Evolutionary conservation across 164 flowering plant species (phyloP).

Genomic region (Macadamia tetraphylla): DNA sequence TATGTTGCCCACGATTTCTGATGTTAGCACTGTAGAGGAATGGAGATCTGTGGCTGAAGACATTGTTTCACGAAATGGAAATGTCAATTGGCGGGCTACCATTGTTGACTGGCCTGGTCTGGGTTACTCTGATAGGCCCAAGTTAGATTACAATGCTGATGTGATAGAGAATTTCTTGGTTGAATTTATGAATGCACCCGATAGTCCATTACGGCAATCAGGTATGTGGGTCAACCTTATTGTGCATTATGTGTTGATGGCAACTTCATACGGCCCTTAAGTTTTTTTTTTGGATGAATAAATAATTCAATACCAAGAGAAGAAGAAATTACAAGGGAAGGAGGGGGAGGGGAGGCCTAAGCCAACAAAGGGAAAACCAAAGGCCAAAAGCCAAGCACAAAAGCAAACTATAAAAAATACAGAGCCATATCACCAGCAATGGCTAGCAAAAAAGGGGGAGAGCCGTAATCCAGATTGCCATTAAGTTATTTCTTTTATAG

Average conservation of each 20-base stretch:
- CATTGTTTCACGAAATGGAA: conserved; percentile 49
- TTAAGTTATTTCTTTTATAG: no score
- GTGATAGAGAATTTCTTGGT: conserved; percentile 87
- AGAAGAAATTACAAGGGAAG: no score
- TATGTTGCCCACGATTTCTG: conserved; percentile 90
- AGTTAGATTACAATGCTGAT: conserved; percentile 78
- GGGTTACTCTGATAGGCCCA: conserved; percentile 83
- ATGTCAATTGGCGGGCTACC: conserved; percentile 57
- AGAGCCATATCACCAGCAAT: no score
- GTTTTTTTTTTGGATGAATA: no score
- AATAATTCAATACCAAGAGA: no score
- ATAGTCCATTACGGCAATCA: conserved; percentile 54
- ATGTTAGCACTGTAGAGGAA: conserved; percentile 96
- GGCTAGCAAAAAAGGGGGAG: no score
- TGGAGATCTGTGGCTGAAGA: conserved; percentile 83
- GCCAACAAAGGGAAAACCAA: no score
- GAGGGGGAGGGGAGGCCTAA: no score
- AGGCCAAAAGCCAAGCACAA: no score
- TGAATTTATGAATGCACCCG: conserved; percentile 61
- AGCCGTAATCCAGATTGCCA: no score
- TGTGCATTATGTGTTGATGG: not conserved
- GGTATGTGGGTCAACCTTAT: conserved; percentile 25
- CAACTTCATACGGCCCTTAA: no score
- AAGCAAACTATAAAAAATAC: no score
- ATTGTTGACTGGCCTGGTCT: conserved; percentile 97